These are phyloP conservation scores for Physcomitrium patens DNA, from an alignment of 225 moss, liverwort and hornwort genomes.

Conservation along the genomic window DNA sequence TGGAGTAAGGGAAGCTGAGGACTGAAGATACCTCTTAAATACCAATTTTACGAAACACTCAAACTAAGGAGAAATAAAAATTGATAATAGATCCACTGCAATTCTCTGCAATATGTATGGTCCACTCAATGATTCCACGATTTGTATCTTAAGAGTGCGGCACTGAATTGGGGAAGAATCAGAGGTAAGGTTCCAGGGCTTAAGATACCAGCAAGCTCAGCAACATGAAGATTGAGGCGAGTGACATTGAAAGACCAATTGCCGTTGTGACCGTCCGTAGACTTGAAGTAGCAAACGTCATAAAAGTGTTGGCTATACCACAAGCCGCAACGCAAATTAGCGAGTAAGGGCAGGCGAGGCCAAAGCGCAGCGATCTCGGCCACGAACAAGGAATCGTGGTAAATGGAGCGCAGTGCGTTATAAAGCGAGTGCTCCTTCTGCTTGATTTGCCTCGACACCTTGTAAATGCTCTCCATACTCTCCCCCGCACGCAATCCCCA, in stretches of 20 bases:
- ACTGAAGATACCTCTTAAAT: too few species aligned
- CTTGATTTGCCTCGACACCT: constrained; percentile 69
- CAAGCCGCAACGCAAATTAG: constrained; percentile 84
- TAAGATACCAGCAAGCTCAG: constrained; percentile 64
- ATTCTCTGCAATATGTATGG: too few species aligned
- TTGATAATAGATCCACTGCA: too few species aligned
- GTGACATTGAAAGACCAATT: constrained; percentile 89
- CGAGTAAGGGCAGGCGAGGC: constrained; percentile 69
- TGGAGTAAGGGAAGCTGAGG: too few species aligned
- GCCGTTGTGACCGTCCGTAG: constrained; percentile 94
- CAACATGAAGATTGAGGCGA: constrained; percentile 82
- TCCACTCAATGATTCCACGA: too few species aligned
- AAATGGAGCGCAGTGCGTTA: constrained; percentile 89
- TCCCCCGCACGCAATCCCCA: not conserved
- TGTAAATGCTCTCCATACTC: constrained; percentile 77
- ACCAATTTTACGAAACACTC: too few species aligned
- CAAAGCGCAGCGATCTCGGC: constrained; percentile 71
- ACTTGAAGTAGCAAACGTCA: constrained; percentile 91
- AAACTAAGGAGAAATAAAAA: too few species aligned
- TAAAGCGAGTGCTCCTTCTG: constrained; percentile 70
- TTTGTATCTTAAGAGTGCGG: not conserved
- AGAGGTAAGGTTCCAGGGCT: not conserved
- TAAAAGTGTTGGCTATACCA: constrained; percentile 75
- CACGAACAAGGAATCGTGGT: constrained; percentile 80
- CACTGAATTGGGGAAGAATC: too few species aligned